A percentile compares a stretch with the other conserved stretches of the same genome.
Conservation (phyloP, 768 basidiomycete species). For the Dictyophora rubrovolvata region DNA sequence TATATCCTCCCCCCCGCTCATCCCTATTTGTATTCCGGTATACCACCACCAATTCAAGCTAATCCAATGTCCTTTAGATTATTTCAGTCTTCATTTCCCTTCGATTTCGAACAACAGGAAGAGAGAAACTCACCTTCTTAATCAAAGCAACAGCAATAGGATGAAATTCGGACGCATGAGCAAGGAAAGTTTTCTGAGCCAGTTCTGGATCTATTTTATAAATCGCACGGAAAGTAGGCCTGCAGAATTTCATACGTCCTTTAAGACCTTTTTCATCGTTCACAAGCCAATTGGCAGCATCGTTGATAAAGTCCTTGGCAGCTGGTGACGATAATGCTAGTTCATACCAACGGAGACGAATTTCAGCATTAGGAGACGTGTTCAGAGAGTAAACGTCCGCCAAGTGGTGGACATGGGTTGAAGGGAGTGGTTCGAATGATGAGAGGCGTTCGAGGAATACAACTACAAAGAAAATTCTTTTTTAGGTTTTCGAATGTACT, state of each 20-base stretch:
- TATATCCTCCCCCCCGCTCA: background rate
- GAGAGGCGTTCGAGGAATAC: conserved; percentile 79
- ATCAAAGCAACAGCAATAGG: conserved; percentile 69
- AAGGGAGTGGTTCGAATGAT: conserved; percentile 49
- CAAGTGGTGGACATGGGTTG: conserved; percentile 47
- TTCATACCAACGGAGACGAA: conserved; percentile 70
- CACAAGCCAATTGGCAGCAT: conserved; percentile 60
- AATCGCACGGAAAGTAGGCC: conserved; percentile 52
- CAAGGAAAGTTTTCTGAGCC: conserved; percentile 41
- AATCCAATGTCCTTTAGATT: background rate
- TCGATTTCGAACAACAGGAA: background rate
- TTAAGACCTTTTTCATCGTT: conserved; percentile 48
- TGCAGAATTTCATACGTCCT: conserved; percentile 80
- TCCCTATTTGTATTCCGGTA: background rate
- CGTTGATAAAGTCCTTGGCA: conserved; percentile 38
- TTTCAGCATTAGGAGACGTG: conserved; percentile 60
- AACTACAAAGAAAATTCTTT: conserved; percentile 30
- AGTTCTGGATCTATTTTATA: conserved; percentile 41
- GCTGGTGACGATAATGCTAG: conserved; percentile 45
- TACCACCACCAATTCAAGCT: background rate
- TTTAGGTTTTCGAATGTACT: background rate
- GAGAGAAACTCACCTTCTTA: conserved; percentile 47
- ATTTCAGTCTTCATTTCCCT: background rate
- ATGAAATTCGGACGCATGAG: conserved; percentile 49
- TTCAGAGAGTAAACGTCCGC: conserved; percentile 41